Percentiles rank a stretch among this genome's conserved stretches.
Evolutionary conservation across 352 stramenopile species (phyloP).

Genomic region (Phytophthora foliorum): DNA sequence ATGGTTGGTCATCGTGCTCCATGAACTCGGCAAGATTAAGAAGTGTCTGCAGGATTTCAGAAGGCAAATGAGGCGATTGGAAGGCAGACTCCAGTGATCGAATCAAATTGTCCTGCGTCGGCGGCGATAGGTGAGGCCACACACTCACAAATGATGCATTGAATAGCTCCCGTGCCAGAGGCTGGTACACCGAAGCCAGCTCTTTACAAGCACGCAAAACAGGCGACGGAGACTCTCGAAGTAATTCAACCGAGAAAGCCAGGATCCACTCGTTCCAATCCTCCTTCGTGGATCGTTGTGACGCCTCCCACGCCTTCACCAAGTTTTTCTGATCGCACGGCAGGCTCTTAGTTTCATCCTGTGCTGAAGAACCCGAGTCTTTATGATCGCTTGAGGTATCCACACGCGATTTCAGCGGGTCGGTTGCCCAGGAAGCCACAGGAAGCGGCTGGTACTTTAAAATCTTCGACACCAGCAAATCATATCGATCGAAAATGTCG

Average conservation of each 20-base stretch:
- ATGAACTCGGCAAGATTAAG: slow-evolving; percentile 99
- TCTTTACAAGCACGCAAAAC: slow-evolving; percentile 96
- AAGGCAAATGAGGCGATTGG: slow-evolving; percentile 91
- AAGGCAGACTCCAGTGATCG: slow-evolving; percentile 96
- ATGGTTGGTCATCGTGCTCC: slow-evolving; percentile 97
- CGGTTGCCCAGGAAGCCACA: slow-evolving; percentile 83
- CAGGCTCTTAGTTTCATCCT: slow-evolving; percentile 81
- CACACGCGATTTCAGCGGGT: slow-evolving; percentile 64
- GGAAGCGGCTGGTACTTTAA: slow-evolving; percentile 89
- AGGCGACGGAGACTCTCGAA: slow-evolving; percentile 97
- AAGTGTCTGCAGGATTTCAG: slow-evolving; percentile 98
- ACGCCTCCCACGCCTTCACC: slow-evolving; percentile 89
- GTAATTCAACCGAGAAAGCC: slow-evolving; percentile 96
- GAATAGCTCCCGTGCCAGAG: slow-evolving; percentile 98
- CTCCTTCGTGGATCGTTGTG: slow-evolving; percentile 87
- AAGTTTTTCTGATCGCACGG: slow-evolving; percentile 88
- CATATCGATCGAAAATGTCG: slow-evolving; percentile 91
- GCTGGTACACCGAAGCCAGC: slow-evolving; percentile 98
- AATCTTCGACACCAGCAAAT: slow-evolving; percentile 90
- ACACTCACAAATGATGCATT: slow-evolving; percentile 99
- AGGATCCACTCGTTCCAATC: slow-evolving; percentile 99
- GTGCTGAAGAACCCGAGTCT: slow-evolving; percentile 38
- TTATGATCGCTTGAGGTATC: slow-evolving; percentile 49
- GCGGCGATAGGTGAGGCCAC: slow-evolving; percentile 96
- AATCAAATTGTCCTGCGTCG: slow-evolving; percentile 94